Evolutionary conservation across 1,139 yeast species (phyloP).

Genomic region (Yamadazyma oceani): DNA sequence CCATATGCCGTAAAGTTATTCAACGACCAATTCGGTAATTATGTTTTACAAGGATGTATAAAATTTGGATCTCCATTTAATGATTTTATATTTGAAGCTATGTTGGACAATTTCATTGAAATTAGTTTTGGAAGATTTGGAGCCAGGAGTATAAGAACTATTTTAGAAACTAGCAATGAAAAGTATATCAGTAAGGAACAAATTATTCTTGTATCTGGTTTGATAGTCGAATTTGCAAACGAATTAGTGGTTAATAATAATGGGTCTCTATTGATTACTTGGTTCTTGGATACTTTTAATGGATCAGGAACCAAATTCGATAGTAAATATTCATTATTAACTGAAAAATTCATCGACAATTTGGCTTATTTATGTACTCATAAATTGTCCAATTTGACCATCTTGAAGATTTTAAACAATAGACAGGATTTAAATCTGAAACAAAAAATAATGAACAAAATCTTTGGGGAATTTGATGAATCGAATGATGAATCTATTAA

Average conservation of each 20-base stretch:
- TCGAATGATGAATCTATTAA: slow-evolving; percentile 20
- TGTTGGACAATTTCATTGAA: slow-evolving; percentile 74
- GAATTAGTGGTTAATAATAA: slow-evolving; percentile 81
- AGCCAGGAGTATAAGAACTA: slow-evolving; percentile 91
- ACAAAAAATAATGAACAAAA: slow-evolving; percentile 57
- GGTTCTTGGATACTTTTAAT: slow-evolving; percentile 90
- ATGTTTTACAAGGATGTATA: slow-evolving; percentile 91
- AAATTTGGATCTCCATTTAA: slow-evolving; percentile 87
- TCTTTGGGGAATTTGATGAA: slow-evolving; percentile 56
- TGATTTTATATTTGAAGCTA: slow-evolving; percentile 85
- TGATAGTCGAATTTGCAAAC: slow-evolving; percentile 72
- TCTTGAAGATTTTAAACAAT: slow-evolving; percentile 73
- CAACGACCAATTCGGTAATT: slow-evolving; percentile 95
- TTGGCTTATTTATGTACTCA: slow-evolving; percentile 73
- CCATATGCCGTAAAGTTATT: slow-evolving; percentile 86
- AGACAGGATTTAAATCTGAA: slow-evolving; percentile 66
- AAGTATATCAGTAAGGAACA: slow-evolving; percentile 59
- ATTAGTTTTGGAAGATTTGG: slow-evolving; percentile 92
- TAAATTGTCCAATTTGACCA: slow-evolving; percentile 81
- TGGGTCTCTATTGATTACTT: slow-evolving; percentile 86
- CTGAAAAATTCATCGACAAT: slow-evolving; percentile 58
- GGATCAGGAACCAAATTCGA: slow-evolving; percentile 51
- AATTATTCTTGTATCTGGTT: slow-evolving; percentile 71
- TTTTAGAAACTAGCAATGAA: slow-evolving; percentile 70
- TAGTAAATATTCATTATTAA: slow-evolving; percentile 33